Evolutionary conservation across 1,139 yeast genomes (phyloP).

Genomic region (Candida tropicalis): DNA sequence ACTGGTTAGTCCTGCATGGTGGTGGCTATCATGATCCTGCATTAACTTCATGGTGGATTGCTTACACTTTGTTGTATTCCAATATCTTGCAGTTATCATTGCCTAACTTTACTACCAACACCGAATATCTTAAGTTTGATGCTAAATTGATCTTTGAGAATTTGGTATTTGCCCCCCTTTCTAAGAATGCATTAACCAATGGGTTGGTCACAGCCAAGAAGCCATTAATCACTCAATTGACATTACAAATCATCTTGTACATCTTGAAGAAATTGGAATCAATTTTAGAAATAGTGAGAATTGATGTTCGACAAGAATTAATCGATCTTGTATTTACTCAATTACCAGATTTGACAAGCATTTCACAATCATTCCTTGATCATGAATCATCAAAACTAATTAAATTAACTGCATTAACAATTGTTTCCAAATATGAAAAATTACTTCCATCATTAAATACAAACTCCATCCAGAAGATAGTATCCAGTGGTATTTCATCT

Average conservation of each 20-base stretch:
- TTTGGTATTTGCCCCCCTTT: constrained; percentile 68
- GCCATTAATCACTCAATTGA: constrained; percentile 63
- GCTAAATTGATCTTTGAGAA: constrained; percentile 45
- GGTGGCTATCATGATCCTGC: constrained; percentile 72
- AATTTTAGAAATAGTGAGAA: constrained; percentile 37
- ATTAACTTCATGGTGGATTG: constrained; percentile 79
- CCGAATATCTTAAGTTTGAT: constrained; percentile 19
- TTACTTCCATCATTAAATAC: constrained; percentile 21
- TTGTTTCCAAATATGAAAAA: constrained; percentile 26
- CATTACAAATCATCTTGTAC: constrained; percentile 60
- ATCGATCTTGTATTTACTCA: constrained; percentile 30
- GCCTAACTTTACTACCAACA: constrained; percentile 31
- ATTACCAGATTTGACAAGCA: constrained; percentile 31
- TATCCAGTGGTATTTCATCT: constrained; percentile 24
- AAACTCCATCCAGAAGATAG: constrained; percentile 13
- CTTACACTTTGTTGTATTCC: constrained; percentile 64
- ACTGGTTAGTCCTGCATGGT: constrained; percentile 53
- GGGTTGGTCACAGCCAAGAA: constrained; percentile 53
- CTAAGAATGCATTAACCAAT: constrained; percentile 57
- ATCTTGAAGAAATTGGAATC: constrained; percentile 54
- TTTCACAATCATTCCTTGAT: constrained; percentile 23
- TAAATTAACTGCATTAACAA: constrained; percentile 28
- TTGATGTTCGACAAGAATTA: constrained; percentile 30
- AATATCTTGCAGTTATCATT: constrained; percentile 58
- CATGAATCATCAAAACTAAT: constrained; percentile 20